Percentiles rank a stretch among this genome's conserved stretches.
These are phyloP conservation scores for Acacia concinna DNA, from an alignment of 331 rosid species.

Conservation along the genomic window DNA sequence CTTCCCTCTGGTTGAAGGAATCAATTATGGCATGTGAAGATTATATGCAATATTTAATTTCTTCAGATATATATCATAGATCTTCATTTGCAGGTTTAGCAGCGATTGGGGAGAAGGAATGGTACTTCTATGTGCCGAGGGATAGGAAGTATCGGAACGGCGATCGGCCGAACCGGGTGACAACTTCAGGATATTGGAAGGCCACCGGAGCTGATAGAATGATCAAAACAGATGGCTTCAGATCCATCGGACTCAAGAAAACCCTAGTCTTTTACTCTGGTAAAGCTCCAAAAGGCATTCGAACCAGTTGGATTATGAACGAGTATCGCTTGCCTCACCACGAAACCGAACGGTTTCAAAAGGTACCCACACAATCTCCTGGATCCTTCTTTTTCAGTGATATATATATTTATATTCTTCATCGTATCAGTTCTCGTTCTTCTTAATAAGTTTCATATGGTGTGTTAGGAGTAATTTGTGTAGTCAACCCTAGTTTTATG, in stretches of 20 bases:
- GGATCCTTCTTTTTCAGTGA: not conserved
- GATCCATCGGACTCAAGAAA: constrained; percentile 95
- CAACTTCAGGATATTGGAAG: constrained; percentile 98
- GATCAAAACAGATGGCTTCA: constrained; percentile 71
- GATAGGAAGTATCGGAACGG: constrained; percentile 93
- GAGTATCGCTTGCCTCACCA: constrained; percentile 97
- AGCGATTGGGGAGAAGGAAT: constrained; percentile 96
- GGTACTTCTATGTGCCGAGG: constrained; percentile 96
- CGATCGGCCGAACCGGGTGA: constrained; percentile 88
- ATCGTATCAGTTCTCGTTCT: not conserved
- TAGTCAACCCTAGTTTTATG: not conserved
- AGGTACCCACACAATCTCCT: not conserved
- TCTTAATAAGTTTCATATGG: not conserved
- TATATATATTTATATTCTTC: not conserved
- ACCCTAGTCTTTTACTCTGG: constrained; percentile 99
- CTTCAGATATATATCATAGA: not conserved
- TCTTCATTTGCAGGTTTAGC: constrained; percentile 62
- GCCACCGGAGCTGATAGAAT: constrained; percentile 97
- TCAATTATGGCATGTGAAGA: not conserved
- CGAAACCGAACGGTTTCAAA: constrained; percentile 68
- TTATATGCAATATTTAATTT: not conserved
- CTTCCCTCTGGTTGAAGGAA: constrained; percentile 40
- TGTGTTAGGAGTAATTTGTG: not conserved
- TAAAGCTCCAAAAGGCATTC: constrained; percentile 92
- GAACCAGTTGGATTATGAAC: constrained; percentile 98